Evolutionary conservation across 129 eudicot genomes (phyloP), one percentile per base, ranked within the genome.

Genomic region (Lactuca saligna): DNA sequence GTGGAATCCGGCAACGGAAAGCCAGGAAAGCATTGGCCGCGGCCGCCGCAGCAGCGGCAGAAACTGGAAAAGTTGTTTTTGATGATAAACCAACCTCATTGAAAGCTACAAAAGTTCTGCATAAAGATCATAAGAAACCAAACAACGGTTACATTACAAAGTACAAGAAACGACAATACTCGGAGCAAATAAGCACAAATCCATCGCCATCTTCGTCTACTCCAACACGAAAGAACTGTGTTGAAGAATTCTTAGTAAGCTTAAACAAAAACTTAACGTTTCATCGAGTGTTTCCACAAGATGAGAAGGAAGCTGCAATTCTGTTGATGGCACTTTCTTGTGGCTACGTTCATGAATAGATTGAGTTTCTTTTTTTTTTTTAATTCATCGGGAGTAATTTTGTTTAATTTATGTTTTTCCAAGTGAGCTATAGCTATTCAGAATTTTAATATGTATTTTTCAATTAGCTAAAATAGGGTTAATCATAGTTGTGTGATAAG

Each of bases 1-100:
- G 97, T 58, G 97, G 97, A 67, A 90, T 90, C 74, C 80, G 97
- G 63, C 97, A 90, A 76, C 81, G 97, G 8, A 90, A 90, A 78
- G 95, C 95, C 9, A 82, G 97, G 49, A 75, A 88, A 61, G 94
- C 97, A 49, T 70, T 84, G 95, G 94, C 85, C 2, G 81, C 73
- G 0, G 91, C 91, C 0, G 84, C 89, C 8, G 87, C 83, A 1
- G 79, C 76, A 8, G 86, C 82, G 54, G 71, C 66, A 17, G 75
- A 73, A 58, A 77, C 63, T 7, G 78, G 68, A 60, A 57, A 41
- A 16, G 32, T 13, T 70, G 68, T 73, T 59, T 75, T 59, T 35
- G 60, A 20, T 61, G 63, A 78, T 7, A 71, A 71, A 64, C 63
- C 77, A n/a, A 35, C 72, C 50, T 60, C 85, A 57, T 17, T 78